A percentile compares a stretch with the other conserved stretches of the same genome.
Conservation (phyloP, 2,329 filamentous ascomycete genomes). For the Epichloe elymi region DNA sequence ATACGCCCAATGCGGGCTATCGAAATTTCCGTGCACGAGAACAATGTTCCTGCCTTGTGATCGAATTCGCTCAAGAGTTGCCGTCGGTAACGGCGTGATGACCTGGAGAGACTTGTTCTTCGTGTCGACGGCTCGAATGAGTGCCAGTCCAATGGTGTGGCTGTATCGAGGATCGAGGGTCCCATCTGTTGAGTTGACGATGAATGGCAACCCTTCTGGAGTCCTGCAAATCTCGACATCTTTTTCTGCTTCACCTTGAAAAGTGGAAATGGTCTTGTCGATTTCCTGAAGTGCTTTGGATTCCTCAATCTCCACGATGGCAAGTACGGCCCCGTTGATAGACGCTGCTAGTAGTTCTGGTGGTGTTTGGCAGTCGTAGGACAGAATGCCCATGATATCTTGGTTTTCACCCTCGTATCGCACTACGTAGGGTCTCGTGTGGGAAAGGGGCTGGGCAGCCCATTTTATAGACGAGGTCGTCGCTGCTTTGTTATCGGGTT, state of each 20-base stretch:
- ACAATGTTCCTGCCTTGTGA: constrained; percentile 37
- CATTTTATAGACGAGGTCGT: constrained; percentile 24
- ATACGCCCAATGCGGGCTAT: constrained; percentile 57
- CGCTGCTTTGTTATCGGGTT: neutral
- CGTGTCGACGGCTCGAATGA: constrained; percentile 57
- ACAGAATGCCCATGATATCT: constrained; percentile 52
- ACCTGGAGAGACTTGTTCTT: constrained; percentile 43
- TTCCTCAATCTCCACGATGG: constrained; percentile 49
- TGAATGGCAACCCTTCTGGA: constrained; percentile 47
- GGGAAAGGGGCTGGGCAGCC: constrained; percentile 41
- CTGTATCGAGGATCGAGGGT: constrained; percentile 48
- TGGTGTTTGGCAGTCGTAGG: constrained; percentile 51
- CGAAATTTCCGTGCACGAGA: constrained; percentile 55
- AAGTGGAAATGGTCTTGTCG: neutral
- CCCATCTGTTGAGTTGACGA: constrained; percentile 39
- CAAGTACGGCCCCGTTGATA: constrained; percentile 58
- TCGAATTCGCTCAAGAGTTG: constrained; percentile 26
- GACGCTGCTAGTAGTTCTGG: constrained; percentile 46
- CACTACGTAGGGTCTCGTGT: constrained; percentile 47
- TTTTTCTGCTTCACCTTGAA: neutral
- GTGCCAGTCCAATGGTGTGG: constrained; percentile 46
- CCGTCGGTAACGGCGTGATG: constrained; percentile 42
- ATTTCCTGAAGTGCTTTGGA: constrained; percentile 32
- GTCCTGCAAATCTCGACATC: constrained; percentile 10
- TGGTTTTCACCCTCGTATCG: constrained; percentile 36